Base-by-base conservation (phyloP, 805 yeast genomes). In the Metschnikowia drakensbergensis region DNA sequence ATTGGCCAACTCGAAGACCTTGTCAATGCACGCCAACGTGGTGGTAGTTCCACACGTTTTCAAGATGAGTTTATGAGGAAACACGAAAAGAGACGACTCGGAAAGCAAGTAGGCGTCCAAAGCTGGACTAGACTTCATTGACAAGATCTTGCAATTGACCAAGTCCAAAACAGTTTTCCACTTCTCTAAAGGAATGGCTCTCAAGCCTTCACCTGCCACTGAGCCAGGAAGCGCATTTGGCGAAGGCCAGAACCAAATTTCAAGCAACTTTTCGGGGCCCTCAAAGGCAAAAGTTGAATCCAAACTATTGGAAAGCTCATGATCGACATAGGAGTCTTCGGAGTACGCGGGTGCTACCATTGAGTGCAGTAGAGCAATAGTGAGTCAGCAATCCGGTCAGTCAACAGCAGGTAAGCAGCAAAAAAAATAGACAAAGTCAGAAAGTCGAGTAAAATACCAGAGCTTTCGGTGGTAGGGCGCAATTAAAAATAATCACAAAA, bases 11-110 rank as follows among this genome's bases (percentile, higher is more conserved):
- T 79, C 79, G 52, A 87, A 79, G 44, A 92, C 67, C 44, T 79
- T 76, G 27, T 80, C 81, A 27, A 92, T 67, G 55, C 97, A 92
- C 25, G 82, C 79, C 49, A 92, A 75, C 1, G 96, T 85, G 1
- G 96, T 89, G 1, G 98, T 92, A 3, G 97, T 91, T 6, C 99
- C 99, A 65, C 99, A 92, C 4, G 99, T 92, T 67, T 92, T 92
- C 62, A 92, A 75, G 43, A 92, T 82, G 53, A 94, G 59, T 65
- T 87, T 89, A 68, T 90, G 91, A 17, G 87, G 83, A 63, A 84
- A 92, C 27, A 94, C 95, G 68, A 92, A 91, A 61, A 94, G 70
- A 13, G 96, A 87, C 41, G 95, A 86, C 68, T 92, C 99, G 49
- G 92, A 83, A 52, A 92, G 76, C 50, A 92, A 76, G 60, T 88